Evolutionary conservation across 306 rosid genomes (phyloP).

Genomic region (Dryas alaskensis): DNA sequence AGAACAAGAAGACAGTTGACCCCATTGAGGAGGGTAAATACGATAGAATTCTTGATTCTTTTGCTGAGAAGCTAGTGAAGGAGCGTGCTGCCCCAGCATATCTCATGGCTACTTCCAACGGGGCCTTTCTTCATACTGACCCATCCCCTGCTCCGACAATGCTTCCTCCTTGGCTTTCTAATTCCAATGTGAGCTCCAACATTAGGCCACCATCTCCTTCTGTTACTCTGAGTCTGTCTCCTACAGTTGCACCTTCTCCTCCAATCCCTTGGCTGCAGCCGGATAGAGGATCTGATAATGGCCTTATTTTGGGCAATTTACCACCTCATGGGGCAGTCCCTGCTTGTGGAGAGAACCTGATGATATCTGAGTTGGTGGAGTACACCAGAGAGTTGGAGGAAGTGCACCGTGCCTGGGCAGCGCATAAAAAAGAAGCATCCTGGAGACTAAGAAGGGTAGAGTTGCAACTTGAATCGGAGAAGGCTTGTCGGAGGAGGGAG

Average conservation of each 20-base stretch:
- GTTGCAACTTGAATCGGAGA: slow-evolving; percentile 88
- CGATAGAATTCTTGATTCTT: slow-evolving; percentile 69
- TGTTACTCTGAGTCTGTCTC: slow-evolving; percentile 75
- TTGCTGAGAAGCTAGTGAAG: slow-evolving; percentile 66
- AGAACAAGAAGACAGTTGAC: slow-evolving; percentile 40
- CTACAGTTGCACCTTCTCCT: slow-evolving; percentile 63
- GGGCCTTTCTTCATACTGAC: slow-evolving; percentile 60
- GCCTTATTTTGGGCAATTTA: slow-evolving; percentile 51
- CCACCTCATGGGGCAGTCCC: slow-evolving; percentile 52
- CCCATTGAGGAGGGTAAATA: slow-evolving; percentile 68
- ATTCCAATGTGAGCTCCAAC: slow-evolving; percentile 45
- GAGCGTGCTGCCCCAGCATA: slow-evolving; percentile 46
- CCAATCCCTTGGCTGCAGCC: slow-evolving; percentile 78
- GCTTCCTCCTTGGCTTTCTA: slow-evolving; percentile 93
- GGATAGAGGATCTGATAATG: slow-evolving; percentile 59
- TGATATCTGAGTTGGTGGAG: slow-evolving; percentile 66
- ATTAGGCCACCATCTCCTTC: slow-evolving; percentile 80
- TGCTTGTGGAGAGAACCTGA: slow-evolving; percentile 49
- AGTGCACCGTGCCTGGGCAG: slow-evolving; percentile 75
- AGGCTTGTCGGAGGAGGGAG: slow-evolving; percentile 66
- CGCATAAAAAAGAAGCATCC: slow-evolving; percentile 76
- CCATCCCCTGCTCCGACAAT: slow-evolving; percentile 46
- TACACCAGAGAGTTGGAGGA: slow-evolving; percentile 92
- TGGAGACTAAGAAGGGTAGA: slow-evolving; percentile 93
- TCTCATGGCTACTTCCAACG: slow-evolving; percentile 77